Conservation (phyloP, 192 early-diverging fungal genomes). For the Mortierella claussenii region DNA sequence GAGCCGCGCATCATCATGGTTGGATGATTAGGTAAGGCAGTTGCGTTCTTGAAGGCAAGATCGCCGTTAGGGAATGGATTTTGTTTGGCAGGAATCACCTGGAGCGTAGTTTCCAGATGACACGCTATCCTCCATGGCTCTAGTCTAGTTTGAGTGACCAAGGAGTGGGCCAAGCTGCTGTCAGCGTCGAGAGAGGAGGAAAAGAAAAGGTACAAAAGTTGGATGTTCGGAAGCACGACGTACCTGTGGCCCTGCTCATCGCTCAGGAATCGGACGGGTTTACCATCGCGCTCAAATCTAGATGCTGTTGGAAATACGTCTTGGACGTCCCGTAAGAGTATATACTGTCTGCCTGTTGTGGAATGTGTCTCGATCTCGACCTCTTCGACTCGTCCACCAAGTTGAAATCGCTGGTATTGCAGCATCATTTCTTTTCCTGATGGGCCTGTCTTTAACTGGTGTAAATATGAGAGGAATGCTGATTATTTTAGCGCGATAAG, state of each 20-base stretch:
- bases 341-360: conserved; percentile 7
- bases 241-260: conserved; percentile 32
- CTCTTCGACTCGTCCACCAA: conserved; percentile 18
- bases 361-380: conserved; percentile 18
- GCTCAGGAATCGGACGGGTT: conserved; percentile 21
- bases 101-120: conserved; percentile 10
- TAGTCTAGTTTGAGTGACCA: conserved; percentile 2
- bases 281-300: conserved; percentile 31
- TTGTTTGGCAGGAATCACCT: conserved; percentile 14
- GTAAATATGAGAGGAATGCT: no score
- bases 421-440: conserved; percentile 25
- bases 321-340: conserved; percentile 28
- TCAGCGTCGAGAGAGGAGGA: no score
- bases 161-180: no score
- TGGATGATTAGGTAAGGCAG: no score
- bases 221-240: no score
- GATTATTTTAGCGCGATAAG: no score
- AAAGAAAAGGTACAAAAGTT: no score
- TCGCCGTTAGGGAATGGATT: no score
- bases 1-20: no score
- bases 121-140: conserved; percentile 28
- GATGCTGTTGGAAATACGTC: conserved; percentile 36
- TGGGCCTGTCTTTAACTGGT: no score
- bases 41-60: no score
- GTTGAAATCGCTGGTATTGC: conserved; percentile 28